Base-by-base conservation (phyloP, 2,329 filamentous ascomycete species). In the Sporothrix brasiliensis region DNA sequence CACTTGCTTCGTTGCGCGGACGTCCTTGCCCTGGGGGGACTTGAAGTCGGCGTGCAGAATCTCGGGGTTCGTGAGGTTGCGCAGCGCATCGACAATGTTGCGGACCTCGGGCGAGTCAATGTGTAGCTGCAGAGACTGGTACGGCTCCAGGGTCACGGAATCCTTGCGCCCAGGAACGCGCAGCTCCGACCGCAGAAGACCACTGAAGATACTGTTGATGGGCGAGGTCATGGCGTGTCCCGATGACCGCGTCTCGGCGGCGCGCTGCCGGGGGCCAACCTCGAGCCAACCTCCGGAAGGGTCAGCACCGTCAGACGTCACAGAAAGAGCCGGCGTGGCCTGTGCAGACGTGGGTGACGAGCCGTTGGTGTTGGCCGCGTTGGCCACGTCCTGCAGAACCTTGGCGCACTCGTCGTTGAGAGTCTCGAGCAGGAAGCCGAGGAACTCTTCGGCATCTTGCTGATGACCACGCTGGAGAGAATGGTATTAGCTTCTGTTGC, bases 391-490 rank as follows among this genome's bases (percentile, higher is more conserved):
- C 73, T 87, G 87, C 82, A 96, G 91, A 61, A 94, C 89, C 70
- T 89, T 86, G 19, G 89, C 88, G 78, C 94, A 97, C 79, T 99
- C 95, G 74, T 98, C 94, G 76, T 97, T 94, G 47, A 99, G 87
- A 63, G 93, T 92, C 77, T 97, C 94, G 4, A 99, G 85, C 47
- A 99, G 84, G 78, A 98, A 97, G 0, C 94, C 94, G 30, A 99
- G 83, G 75, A 99, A 99, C 77, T 99, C 95, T 78, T 99, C 93
- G 0, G 95, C 95, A 81, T 99, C 95, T 83, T 99, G 94, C 79
- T 99, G 95, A 76, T 97, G 94, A 19, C 95, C 95, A 72, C 93
- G 91, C 90, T 93, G 74, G 13, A 30, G 6, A 47, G 13, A 30
- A 24, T 16, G 53, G n/a, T n/a, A 53, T 61, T 24, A 50, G 56